Percentiles rank a stretch among this genome's conserved stretches.
These are phyloP conservation scores for Candida parachauliodes DNA, from an alignment of 805 yeast species.

Conservation along the genomic window DNA sequence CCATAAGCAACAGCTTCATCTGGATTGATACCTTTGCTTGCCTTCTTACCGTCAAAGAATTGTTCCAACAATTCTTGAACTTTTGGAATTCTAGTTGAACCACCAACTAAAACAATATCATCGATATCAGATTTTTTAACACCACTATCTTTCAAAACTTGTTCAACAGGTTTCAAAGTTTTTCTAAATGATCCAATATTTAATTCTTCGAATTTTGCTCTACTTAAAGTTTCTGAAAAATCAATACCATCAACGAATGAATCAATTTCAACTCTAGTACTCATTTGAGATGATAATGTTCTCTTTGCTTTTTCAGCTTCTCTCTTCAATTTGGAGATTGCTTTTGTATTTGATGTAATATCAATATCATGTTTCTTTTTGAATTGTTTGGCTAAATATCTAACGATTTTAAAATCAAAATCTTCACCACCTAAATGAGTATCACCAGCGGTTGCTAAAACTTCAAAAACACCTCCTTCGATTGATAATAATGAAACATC, in stretches of 20 bases:
- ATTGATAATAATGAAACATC: constrained; percentile 76
- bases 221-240: constrained; percentile 43
- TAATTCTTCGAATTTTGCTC: constrained; percentile 49
- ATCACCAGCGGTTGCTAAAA: constrained; percentile 48
- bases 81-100: constrained; percentile 50
- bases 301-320: constrained; percentile 50
- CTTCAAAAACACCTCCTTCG: constrained; percentile 49
- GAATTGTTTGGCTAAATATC: constrained; percentile 40
- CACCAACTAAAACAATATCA: constrained; percentile 48
- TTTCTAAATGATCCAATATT: constrained; percentile 43
- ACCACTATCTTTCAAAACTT: constrained; percentile 44
- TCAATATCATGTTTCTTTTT: constrained; percentile 45
- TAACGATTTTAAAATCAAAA: constrained; percentile 43
- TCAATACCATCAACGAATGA: constrained; percentile 48
- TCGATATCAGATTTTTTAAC: constrained; percentile 43
- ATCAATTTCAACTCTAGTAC: constrained; percentile 42
- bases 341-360: constrained; percentile 38
- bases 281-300: constrained; percentile 44
- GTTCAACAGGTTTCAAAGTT: constrained; percentile 46
- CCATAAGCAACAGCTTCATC: constrained; percentile 51
- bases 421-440: constrained; percentile 52
- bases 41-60: constrained; percentile 55
- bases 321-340: constrained; percentile 44
- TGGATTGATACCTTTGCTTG: constrained; percentile 47
- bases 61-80: constrained; percentile 45